Evolutionary conservation across 345 rosid genomes (phyloP).

Genomic region (Geranium rotundifolium): DNA sequence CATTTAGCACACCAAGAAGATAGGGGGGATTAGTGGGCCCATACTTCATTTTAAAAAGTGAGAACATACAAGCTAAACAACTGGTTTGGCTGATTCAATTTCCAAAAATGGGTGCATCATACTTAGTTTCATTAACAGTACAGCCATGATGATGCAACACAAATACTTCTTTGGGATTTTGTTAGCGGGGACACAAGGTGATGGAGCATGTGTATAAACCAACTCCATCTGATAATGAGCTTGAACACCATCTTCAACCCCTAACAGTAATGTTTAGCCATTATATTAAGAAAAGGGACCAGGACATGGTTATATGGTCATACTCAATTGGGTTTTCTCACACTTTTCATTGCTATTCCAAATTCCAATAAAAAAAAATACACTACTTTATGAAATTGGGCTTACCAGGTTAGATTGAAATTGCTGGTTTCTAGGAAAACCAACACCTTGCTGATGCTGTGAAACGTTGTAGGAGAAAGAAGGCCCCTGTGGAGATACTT

Average conservation of each 20-base stretch:
- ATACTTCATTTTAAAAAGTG: no score
- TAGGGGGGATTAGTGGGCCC: background rate
- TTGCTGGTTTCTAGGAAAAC: constrained; percentile 9
- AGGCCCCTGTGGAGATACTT: background rate
- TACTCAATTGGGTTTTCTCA: background rate
- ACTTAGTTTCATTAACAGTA: background rate
- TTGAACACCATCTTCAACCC: no score
- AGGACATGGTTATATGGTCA: background rate
- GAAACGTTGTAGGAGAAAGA: constrained; percentile 11
- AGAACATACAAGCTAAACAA: background rate
- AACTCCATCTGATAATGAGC: background rate
- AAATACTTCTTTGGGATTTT: no score
- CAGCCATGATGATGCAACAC: background rate
- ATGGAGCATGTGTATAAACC: background rate
- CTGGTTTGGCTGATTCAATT: background rate
- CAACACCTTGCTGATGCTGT: constrained; percentile 10
- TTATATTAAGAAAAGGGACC: background rate
- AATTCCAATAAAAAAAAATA: no score
- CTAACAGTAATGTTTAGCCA: background rate
- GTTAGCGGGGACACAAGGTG: background rate
- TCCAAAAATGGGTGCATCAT: background rate
- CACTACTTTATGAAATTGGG: background rate
- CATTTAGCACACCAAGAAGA: background rate
- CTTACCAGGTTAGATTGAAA: constrained; percentile 12
- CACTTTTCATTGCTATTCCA: background rate